Conservation (phyloP, 495 filamentous ascomycete genomes). For the Hyaloscypha hepaticicola region DNA sequence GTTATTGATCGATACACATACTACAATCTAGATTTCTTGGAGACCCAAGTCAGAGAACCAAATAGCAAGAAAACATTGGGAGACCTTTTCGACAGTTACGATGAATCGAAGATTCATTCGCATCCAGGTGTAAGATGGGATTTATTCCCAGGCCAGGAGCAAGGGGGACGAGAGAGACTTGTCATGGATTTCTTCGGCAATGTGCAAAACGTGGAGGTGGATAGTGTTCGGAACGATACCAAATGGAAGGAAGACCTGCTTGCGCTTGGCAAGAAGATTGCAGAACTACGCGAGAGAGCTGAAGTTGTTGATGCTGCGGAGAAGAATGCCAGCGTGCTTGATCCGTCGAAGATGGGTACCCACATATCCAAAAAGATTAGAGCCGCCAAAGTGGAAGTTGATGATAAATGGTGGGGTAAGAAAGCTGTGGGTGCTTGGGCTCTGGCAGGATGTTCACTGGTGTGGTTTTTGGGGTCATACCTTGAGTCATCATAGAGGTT, state of each 20-base stretch:
- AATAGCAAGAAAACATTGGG: slow-evolving; percentile 83
- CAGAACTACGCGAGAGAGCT: slow-evolving; percentile 53
- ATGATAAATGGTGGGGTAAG: slow-evolving; percentile 68
- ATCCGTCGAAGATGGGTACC: slow-evolving; percentile 29
- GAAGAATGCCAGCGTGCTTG: slow-evolving; percentile 39
- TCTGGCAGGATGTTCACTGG: slow-evolving; percentile 62
- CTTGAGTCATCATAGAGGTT: slow-evolving; percentile 27
- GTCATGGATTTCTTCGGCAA: slow-evolving; percentile 99
- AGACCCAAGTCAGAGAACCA: slow-evolving; percentile 80
- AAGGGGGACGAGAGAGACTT: slow-evolving; percentile 66
- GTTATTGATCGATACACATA: slow-evolving; percentile 99
- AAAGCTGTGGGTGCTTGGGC: slow-evolving; percentile 64
- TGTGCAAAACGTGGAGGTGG: slow-evolving; percentile 93
- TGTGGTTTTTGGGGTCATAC: slow-evolving; percentile 64
- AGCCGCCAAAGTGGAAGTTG: slow-evolving; percentile 61
- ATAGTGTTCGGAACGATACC: slow-evolving; percentile 47
- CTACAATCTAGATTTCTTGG: slow-evolving; percentile 96
- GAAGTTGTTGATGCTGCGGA: slow-evolving; percentile 40
- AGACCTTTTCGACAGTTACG: slow-evolving; percentile 93
- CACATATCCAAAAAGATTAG: slow-evolving; percentile 38
- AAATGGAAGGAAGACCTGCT: slow-evolving; percentile 71
- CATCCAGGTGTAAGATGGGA: slow-evolving; percentile 93
- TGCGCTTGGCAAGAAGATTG: slow-evolving; percentile 59
- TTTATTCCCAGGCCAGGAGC: slow-evolving; percentile 77
- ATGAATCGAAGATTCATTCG: slow-evolving; percentile 90